These are phyloP conservation scores for Delphinella strobiligena DNA, from an alignment of 2,329 filamentous ascomycete genomes.

Conservation along the genomic window DNA sequence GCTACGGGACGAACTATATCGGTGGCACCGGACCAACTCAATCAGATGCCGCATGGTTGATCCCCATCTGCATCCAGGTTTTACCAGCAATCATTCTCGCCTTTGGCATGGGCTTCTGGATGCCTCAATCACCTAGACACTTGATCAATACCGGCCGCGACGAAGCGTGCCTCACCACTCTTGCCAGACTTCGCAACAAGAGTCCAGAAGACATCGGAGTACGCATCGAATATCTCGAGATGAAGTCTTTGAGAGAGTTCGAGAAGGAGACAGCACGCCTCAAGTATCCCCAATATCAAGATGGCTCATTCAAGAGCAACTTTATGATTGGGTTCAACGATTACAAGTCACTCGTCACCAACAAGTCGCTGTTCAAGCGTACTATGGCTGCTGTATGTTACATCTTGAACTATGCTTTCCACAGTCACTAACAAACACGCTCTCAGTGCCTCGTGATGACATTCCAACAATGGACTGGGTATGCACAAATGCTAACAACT, in stretches of 20 bases:
- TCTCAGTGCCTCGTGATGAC: slow-evolving; percentile 19
- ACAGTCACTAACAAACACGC: no score
- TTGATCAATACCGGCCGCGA: slow-evolving; percentile 57
- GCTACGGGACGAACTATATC: slow-evolving; percentile 31
- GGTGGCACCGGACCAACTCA: slow-evolving; percentile 43
- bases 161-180: slow-evolving; percentile 48
- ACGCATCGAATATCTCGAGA: slow-evolving; percentile 66
- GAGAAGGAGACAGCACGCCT: slow-evolving; percentile 58
- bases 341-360: slow-evolving; percentile 40
- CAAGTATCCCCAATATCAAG: slow-evolving; percentile 46
- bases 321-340: slow-evolving; percentile 11
- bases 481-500: no score
- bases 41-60: slow-evolving; percentile 57
- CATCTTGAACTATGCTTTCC: background rate
- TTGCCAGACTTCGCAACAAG: slow-evolving; percentile 52
- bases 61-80: slow-evolving; percentile 59
- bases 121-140: slow-evolving; percentile 69
- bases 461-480: slow-evolving; percentile 21
- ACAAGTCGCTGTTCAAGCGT: slow-evolving; percentile 50
- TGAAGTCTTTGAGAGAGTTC: slow-evolving; percentile 64
- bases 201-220: slow-evolving; percentile 52
- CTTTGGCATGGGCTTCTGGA: slow-evolving; percentile 56
- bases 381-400: slow-evolving; percentile 52
- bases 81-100: slow-evolving; percentile 52
- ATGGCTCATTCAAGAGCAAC: slow-evolving; percentile 11